These are phyloP conservation scores for Tricholoma furcatifolium DNA, from an alignment of 768 basidiomycete species.

Conservation along the genomic window DNA sequence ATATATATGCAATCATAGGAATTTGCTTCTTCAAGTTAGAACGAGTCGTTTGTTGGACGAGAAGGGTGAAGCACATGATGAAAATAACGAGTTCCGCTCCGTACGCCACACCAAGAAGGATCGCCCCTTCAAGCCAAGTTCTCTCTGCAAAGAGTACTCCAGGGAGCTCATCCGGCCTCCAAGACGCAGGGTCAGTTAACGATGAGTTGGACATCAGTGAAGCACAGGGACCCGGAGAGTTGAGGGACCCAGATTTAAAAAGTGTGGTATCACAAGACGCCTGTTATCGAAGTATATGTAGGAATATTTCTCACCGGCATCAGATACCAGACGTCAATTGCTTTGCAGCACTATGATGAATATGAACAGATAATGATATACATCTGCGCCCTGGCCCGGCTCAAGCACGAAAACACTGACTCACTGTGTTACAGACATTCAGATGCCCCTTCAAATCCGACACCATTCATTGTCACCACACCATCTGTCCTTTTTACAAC, in stretches of 20 bases:
- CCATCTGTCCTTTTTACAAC: no score
- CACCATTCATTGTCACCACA: no score
- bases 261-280: not conserved
- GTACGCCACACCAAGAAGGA: conserved; percentile 7
- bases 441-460: no score
- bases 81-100: conserved; percentile 5
- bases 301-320: not conserved
- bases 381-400: no score
- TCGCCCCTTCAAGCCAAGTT: conserved; percentile 7
- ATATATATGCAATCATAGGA: conserved; percentile 5
- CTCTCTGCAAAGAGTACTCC: conserved; percentile 5
- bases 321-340: not conserved
- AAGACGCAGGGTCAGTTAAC: conserved; percentile 1
- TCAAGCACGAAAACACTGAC: no score
- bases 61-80: not conserved
- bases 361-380: no score
- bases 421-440: no score
- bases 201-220: not conserved
- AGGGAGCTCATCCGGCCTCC: conserved; percentile 2
- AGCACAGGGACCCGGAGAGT: not conserved
- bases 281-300: not conserved
- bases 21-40: not conserved
- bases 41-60: conserved; percentile 1
- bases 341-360: no score
- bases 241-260: not conserved